Conservation (phyloP, 805 yeast genomes). For the Kluyveromyces aestuarii region DNA sequence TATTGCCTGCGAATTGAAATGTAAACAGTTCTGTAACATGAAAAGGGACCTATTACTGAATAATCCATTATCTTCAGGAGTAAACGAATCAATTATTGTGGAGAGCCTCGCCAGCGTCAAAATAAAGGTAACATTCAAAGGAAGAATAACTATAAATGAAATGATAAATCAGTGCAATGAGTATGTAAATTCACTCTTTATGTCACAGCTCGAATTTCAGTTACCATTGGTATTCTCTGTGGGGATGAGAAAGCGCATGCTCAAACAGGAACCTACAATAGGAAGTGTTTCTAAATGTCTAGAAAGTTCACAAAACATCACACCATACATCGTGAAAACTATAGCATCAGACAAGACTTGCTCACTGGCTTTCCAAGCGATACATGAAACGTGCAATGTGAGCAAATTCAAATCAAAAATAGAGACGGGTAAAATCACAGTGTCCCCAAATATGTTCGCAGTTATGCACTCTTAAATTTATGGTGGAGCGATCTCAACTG, state of each 20-base stretch:
- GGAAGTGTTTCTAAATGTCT: constrained; percentile 23
- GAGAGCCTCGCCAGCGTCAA: constrained; percentile 1
- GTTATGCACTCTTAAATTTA: constrained; percentile 24
- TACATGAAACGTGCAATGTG: constrained; percentile 2
- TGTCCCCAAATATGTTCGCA: not conserved
- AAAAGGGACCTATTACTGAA: constrained; percentile 6
- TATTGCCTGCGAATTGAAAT: not conserved
- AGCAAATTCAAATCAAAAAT: constrained; percentile 1
- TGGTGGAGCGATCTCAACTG: constrained; percentile 21
- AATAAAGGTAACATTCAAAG: constrained; percentile 1
- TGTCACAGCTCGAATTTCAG: constrained; percentile 28
- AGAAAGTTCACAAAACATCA: constrained; percentile 14
- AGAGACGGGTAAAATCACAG: constrained; percentile 2
- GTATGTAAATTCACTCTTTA: constrained; percentile 19
- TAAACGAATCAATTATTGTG: constrained; percentile 1
- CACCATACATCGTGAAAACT: constrained; percentile 15
- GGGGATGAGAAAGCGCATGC: constrained; percentile 14
- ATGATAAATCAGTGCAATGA: constrained; percentile 17
- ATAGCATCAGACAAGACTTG: constrained; percentile 15
- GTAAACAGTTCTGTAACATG: constrained; percentile 6
- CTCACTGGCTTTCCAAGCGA: constrained; percentile 15
- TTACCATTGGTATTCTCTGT: constrained; percentile 28
- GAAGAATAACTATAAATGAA: not conserved
- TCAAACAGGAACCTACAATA: constrained; percentile 13
- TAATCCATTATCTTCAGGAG: constrained; percentile 7